These are phyloP conservation scores for Fusarium sp. DNA, from an alignment of 2,329 filamentous ascomycete genomes.

Conservation along the genomic window DNA sequence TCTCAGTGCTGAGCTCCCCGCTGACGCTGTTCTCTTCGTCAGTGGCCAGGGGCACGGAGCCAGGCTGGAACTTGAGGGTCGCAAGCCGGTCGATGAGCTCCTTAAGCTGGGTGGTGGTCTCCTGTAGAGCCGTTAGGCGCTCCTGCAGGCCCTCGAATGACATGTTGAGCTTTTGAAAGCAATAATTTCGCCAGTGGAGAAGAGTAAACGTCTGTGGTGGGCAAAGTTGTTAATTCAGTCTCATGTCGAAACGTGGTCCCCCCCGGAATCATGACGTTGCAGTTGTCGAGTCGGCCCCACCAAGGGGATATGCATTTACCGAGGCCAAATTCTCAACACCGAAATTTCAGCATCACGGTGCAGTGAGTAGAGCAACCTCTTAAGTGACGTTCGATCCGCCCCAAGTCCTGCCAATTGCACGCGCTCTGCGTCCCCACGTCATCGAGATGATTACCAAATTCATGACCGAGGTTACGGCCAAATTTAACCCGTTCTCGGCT, in stretches of 20 bases:
- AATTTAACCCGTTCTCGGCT: conserved; percentile 92
- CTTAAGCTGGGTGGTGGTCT: conserved; percentile 68
- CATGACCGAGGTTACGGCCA: conserved; percentile 84
- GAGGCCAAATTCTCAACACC: conserved; percentile 14
- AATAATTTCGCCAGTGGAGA: not conserved
- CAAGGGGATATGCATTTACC: conserved; percentile 43
- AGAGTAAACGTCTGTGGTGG: not conserved
- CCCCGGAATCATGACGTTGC: conserved; percentile 42
- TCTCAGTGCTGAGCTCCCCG: conserved; percentile 82
- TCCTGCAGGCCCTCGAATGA: conserved; percentile 72
- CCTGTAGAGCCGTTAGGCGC: conserved; percentile 70
- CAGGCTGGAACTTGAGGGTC: conserved; percentile 68
- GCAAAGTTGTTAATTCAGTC: conserved; percentile 7
- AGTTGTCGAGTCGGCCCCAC: conserved; percentile 25
- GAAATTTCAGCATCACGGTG: conserved; percentile 42
- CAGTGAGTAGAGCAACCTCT: not conserved
- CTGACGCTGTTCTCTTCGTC: conserved; percentile 67
- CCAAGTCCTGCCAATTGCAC: not conserved
- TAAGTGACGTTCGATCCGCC: conserved; percentile 12
- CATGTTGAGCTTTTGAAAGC: conserved; percentile 49
- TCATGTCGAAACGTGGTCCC: conserved; percentile 42
- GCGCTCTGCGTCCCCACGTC: conserved; percentile 16
- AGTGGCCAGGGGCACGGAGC: conserved; percentile 64
- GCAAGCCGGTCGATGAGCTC: conserved; percentile 71
- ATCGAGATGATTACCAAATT: conserved; percentile 84